Evolutionary conservation across 108 stramenopile species (phyloP).

Genomic region (Cyclotella kingstonii): DNA sequence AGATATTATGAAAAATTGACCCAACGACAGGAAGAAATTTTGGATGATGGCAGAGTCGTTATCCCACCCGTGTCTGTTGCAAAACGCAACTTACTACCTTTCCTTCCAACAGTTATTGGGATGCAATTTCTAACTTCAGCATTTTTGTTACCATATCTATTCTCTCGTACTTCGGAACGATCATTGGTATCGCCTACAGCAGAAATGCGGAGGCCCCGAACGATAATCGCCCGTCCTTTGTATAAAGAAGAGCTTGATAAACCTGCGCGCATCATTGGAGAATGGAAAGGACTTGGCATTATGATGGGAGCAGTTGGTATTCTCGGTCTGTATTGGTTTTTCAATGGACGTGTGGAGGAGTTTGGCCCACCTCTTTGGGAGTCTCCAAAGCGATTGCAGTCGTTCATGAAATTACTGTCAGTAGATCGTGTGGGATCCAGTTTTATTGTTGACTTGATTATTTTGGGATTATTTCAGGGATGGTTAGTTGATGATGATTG

Average conservation of each 20-base stretch:
- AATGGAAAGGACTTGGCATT: constrained; percentile 56
- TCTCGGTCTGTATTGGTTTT: constrained; percentile 63
- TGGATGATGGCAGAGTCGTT: constrained; percentile 25
- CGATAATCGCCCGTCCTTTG: constrained; percentile 17
- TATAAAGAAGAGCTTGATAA: constrained; percentile 37
- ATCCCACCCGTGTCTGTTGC: constrained; percentile 27
- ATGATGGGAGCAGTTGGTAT: constrained; percentile 64
- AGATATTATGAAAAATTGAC: constrained; percentile 30
- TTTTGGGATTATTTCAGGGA: constrained; percentile 86
- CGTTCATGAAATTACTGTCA: constrained; percentile 61
- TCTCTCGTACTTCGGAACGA: constrained; percentile 54
- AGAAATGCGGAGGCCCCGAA: constrained; percentile 30
- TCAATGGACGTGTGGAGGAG: constrained; percentile 55
- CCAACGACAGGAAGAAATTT: constrained; percentile 23
- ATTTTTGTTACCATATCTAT: constrained; percentile 81
- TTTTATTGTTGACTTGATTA: constrained; percentile 79
- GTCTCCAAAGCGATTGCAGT: constrained; percentile 47
- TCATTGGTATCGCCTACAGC: constrained; percentile 10
- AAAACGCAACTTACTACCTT: constrained; percentile 64
- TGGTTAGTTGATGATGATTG: constrained; percentile 89
- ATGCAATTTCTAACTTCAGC: constrained; percentile 92
- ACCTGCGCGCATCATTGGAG: constrained; percentile 37
- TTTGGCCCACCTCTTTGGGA: constrained; percentile 61
- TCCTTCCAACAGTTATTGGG: constrained; percentile 68
- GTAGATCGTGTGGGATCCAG: constrained; percentile 83